These are phyloP conservation scores for Phytophthora megakarya DNA, from an alignment of 352 stramenopile species.

Conservation along the genomic window DNA sequence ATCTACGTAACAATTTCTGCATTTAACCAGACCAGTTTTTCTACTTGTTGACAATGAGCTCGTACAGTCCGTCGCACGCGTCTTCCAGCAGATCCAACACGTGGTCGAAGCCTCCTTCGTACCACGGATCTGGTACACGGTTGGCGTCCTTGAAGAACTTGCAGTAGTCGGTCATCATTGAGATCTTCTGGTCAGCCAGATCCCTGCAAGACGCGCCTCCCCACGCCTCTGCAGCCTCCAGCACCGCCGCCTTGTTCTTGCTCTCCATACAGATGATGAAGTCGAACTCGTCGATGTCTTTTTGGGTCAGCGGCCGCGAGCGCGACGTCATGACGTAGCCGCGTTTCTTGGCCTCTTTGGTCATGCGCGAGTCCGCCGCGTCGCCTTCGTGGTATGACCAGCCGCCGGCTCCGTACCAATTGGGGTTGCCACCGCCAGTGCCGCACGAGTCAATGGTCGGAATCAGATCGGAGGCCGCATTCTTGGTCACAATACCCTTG, in stretches of 20 bases:
- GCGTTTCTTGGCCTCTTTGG: constrained; percentile 81
- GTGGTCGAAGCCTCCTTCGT: constrained; percentile 90
- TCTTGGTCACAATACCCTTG: constrained; percentile 68
- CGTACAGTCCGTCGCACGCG: constrained; percentile 80
- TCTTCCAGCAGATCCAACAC: constrained; percentile 91
- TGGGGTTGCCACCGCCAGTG: constrained; percentile 78
- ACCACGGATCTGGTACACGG: constrained; percentile 83
- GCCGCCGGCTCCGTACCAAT: constrained; percentile 79
- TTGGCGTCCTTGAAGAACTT: constrained; percentile 60
- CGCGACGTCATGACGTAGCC: constrained; percentile 81
- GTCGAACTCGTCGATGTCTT: constrained; percentile 85
- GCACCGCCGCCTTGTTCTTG: constrained; percentile 81
- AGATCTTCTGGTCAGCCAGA: constrained; percentile 68
- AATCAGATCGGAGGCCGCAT: constrained; percentile 39
- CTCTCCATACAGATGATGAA: constrained; percentile 92
- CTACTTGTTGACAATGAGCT: constrained; percentile 42
- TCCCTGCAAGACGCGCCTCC: constrained; percentile 59
- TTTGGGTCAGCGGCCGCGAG: constrained; percentile 68
- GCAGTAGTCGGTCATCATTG: constrained; percentile 88
- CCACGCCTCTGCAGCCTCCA: constrained; percentile 84
- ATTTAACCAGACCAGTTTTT: constrained; percentile 12
- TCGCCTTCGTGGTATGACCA: constrained; percentile 91
- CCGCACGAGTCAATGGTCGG: constrained; percentile 85
- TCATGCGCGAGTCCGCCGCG: constrained; percentile 82
- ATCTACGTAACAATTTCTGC: constrained; percentile 13